These are phyloP conservation scores for Chaetomium fimeti DNA, from an alignment of 495 filamentous ascomycete genomes.

Conservation along the genomic window DNA sequence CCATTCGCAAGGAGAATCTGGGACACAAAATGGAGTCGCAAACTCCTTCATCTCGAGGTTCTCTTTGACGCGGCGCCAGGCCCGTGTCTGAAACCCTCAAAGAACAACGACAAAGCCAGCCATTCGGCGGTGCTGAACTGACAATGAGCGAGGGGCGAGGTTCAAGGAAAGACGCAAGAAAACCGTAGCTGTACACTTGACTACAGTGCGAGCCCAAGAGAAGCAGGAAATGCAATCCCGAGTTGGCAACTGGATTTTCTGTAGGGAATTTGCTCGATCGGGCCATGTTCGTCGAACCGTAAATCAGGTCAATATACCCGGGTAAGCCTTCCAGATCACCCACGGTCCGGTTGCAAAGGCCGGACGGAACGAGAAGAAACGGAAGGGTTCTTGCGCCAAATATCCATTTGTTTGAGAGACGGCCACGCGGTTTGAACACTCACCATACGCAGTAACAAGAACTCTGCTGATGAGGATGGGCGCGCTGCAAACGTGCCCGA, in stretches of 20 bases:
- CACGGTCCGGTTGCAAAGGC: constrained; percentile 18
- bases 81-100: not conserved
- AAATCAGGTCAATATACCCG: constrained; percentile 33
- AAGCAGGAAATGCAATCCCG: too few relatives aligned
- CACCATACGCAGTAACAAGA: not conserved
- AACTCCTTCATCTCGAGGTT: not conserved
- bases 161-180: not conserved
- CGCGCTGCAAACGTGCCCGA: too few relatives aligned
- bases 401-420: not conserved
- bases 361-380: not conserved
- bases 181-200: not conserved
- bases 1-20: not conserved
- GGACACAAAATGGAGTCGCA: not conserved
- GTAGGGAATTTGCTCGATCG: not conserved
- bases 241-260: not conserved
- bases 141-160: not conserved
- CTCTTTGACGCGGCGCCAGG: not conserved
- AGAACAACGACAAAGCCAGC: not conserved
- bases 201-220: too few relatives aligned
- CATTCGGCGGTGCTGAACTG: not conserved
- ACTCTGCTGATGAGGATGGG: not conserved
- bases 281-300: constrained; percentile 9
- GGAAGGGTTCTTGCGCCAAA: not conserved
- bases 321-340: constrained; percentile 26
- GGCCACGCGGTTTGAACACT: not conserved